Base-by-base conservation (phyloP, 768 basidiomycete species). In the Amanita polypyramis region DNA sequence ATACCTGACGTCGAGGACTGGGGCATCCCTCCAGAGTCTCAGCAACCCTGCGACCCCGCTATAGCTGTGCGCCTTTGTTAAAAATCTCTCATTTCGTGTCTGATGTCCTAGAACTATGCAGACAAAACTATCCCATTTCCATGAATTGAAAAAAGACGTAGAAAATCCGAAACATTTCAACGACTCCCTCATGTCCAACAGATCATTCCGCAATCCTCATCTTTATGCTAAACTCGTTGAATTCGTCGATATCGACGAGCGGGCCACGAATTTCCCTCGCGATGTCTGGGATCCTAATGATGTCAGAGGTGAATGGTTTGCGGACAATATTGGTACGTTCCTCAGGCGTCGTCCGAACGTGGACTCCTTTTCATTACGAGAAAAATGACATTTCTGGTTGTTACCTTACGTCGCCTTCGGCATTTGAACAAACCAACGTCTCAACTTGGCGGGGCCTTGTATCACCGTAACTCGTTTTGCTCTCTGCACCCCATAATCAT, bases 181-280 rank as follows among this genome's bases (percentile, higher is more conserved):
- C 62, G 92, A 96, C 62, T 89, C 89, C 1, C 75, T 99, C 35
- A 90, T 97, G 82, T 79, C 82, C 6, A 90, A 87, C 55, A 82
- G 90, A 37, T 82, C 91, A 3, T 99, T 98, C 66, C 81, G 92
- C 21, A 99, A 99, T 58, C 95, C 95, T 0, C 90, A 96, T 58
- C 77, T 98, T n/a, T 96, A 95, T 63, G 73, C 88, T 10, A 92
- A 92, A 56, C 78, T 99, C 2, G 94, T 99, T 52, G 90, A 96
- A 59, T 96, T 94, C 60, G 82, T 96, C 12, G 85, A 86, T 45
- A 85, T 94, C 12, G 83, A 95, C 57, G 95, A 98, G 62, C 77
- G 82, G 12, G 69, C 78, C n/a, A 85, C 84, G 1, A 88, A 90
- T 54, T 93, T 94, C 58, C 83, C 87, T 49, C 68, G 51, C 14